Evolutionary conservation across 805 yeast species (phyloP), one percentile per base, ranked within the genome.

Genomic region (Komagataella pastoris): DNA sequence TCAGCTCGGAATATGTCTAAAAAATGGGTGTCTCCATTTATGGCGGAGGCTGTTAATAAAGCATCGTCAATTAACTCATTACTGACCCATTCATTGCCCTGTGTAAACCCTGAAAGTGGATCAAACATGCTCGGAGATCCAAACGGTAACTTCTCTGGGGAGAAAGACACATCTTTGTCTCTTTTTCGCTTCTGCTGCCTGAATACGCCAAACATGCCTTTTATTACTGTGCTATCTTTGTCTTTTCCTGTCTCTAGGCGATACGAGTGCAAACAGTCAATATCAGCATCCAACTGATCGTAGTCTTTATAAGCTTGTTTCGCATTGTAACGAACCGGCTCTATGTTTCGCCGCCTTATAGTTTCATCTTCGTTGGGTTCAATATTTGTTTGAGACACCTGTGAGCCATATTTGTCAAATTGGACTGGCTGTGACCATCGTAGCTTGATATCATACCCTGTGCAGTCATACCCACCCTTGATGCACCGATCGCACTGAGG

Each of bases 181-280:
- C 49, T 7, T 49, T 47, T 43, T 47, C 24, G 23, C 30, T 8
- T 63, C 49, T 50, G 59, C 52, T 53, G 56, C 56, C 74, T 74
- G 58, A 88, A 87, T 0, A 87, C 93, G 1, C 95, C 95, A 69
- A 88, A 89, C 12, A 93, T 95, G 1, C 96, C 95, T 47, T 75
- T 65, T 3, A 75, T 59, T 66, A 76, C 72, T 0, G 88, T 82
- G 48, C 17, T 23, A 2, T 49, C 48, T 44, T 17, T 40, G 40
- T n/a, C 51, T 8, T 21, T 21, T 12, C 30, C 19, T 43, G 54
- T 52, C 6, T 71, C 65, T 8, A 30, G 40, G 14, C 40, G 40
- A 17, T 71, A 64, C 40, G 75, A 74, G 36, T 84, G 83, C 19
- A 88, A 65, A 3, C 70, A 61, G 1, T 77, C 74, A 49, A 86